Conservation (phyloP, 1,139 yeast species). For the Magnusiomyces sp. region DNA sequence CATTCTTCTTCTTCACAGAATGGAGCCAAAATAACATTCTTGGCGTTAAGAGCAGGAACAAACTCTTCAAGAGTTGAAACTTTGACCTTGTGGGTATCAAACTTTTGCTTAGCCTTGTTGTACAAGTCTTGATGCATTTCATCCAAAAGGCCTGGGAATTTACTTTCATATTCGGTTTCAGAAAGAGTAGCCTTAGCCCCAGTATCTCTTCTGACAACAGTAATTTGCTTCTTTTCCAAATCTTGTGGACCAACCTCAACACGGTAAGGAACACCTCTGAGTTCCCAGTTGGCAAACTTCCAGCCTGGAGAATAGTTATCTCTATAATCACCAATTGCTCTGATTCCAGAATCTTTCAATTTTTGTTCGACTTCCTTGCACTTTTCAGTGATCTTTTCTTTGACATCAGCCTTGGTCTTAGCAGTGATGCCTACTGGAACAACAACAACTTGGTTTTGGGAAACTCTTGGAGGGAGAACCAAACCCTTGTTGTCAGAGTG, state of each 20-base stretch:
- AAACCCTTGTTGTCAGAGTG: conserved; percentile 98
- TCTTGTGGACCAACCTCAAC: conserved; percentile 96
- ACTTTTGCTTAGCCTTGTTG: conserved; percentile 68
- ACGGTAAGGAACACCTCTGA: conserved; percentile 91
- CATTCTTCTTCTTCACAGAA: conserved; percentile 95
- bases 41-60: conserved; percentile 84
- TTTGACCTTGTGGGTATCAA: conserved; percentile 71
- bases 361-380: conserved; percentile 57
- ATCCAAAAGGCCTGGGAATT: conserved; percentile 69
- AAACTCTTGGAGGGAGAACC: conserved; percentile 95
- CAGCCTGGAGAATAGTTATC: conserved; percentile 96
- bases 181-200: conserved; percentile 64
- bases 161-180: conserved; percentile 54
- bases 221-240: conserved; percentile 65
- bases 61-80: conserved; percentile 88
- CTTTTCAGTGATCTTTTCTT: conserved; percentile 58
- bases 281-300: conserved; percentile 97
- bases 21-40: conserved; percentile 86
- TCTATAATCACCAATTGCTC: conserved; percentile 81
- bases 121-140: conserved; percentile 70
- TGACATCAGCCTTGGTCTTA: conserved; percentile 71
- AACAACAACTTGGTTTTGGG: conserved; percentile 84
- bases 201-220: conserved; percentile 90
- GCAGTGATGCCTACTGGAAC: conserved; percentile 93
- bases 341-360: conserved; percentile 43